Evolutionary conservation across 257 asterid species (phyloP).

Genomic region (Fraxinus pennsylvanica): DNA sequence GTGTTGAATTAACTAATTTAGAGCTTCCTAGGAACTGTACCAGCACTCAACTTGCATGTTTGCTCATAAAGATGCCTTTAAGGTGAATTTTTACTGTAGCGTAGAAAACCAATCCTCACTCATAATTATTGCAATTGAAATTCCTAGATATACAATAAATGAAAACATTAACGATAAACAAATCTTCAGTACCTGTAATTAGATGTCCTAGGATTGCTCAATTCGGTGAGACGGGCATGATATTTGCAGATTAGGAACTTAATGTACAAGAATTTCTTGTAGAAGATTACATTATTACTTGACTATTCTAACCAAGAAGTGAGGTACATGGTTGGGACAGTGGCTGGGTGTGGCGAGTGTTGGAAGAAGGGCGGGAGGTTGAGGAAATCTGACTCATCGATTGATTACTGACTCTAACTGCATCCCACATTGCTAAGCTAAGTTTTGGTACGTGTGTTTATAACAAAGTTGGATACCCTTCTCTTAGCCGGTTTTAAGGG

Average conservation of each 20-base stretch:
- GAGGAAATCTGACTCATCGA: too few species aligned
- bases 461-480: background rate
- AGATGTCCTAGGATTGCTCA: background rate
- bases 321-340: too few species aligned
- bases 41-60: too few species aligned
- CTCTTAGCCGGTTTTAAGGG: background rate
- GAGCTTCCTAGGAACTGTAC: too few species aligned
- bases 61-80: too few species aligned
- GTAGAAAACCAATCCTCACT: too few species aligned
- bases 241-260: background rate
- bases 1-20: too few species aligned
- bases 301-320: background rate
- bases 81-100: too few species aligned
- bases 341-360: too few species aligned
- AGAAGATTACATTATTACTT: background rate
- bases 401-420: too few species aligned
- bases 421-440: background rate
- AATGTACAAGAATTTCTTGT: background rate
- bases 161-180: background rate
- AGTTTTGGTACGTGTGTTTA: background rate
- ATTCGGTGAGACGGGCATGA: background rate
- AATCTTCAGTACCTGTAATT: background rate
- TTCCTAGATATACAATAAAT: background rate
- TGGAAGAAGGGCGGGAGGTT: too few species aligned
- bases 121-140: too few species aligned